A percentile compares a stretch with the other conserved stretches of the same genome.
Evolutionary conservation across 805 yeast genomes (phyloP).

Genomic region (Candida suzukii): DNA sequence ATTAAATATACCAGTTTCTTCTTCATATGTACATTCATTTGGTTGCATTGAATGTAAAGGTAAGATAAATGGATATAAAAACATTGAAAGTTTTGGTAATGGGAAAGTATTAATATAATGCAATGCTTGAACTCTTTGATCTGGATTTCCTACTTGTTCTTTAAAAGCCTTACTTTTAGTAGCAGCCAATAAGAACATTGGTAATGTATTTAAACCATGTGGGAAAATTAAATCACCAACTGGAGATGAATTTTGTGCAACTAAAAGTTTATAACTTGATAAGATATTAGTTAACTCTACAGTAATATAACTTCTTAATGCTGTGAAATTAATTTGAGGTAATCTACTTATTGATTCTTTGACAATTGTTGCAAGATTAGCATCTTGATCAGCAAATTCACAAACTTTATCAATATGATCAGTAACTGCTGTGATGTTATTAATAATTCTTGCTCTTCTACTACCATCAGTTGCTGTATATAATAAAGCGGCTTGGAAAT

Average conservation of each 20-base stretch:
- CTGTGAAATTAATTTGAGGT: conserved; percentile 31
- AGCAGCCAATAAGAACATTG: conserved; percentile 61
- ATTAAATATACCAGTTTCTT: conserved; percentile 33
- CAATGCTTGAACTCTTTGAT: conserved; percentile 53
- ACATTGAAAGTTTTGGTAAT: conserved; percentile 48
- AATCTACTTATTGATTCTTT: conserved; percentile 37
- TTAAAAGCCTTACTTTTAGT: conserved; percentile 61
- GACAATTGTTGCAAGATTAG: conserved; percentile 44
- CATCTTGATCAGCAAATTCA: conserved; percentile 74
- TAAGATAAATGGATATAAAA: conserved; percentile 74
- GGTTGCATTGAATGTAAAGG: conserved; percentile 62
- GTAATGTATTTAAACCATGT: conserved; percentile 64
- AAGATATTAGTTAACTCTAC: conserved; percentile 46
- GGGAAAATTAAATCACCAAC: conserved; percentile 75
- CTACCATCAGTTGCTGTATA: conserved; percentile 75
- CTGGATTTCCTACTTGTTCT: conserved; percentile 46
- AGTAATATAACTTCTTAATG: conserved; percentile 22
- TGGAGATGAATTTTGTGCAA: conserved; percentile 34
- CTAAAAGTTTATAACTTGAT: conserved; percentile 47
- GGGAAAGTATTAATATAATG: conserved; percentile 46
- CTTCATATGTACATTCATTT: conserved; percentile 46
- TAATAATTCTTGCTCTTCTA: conserved; percentile 82
- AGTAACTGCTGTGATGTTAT: conserved; percentile 74
- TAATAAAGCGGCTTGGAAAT: conserved; percentile 84
- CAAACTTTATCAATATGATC: conserved; percentile 68